Evolutionary conservation across 1,284 basidiomycete species (phyloP), one percentile per base, ranked within the genome.

Genomic region (Ceratobasidium sp.): DNA sequence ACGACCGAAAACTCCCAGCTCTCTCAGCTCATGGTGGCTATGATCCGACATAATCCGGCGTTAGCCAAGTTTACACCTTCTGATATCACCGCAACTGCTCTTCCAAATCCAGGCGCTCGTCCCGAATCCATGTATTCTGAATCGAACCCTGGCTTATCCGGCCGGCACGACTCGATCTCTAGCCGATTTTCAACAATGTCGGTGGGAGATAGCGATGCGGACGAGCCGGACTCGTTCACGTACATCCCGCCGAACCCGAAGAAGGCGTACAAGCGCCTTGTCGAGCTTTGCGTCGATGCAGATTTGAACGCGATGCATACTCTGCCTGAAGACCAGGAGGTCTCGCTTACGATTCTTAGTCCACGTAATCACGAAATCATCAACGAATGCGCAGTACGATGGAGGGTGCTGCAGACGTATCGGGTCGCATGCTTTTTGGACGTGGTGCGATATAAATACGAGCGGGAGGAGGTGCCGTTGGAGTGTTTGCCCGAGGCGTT

Each of bases 401-500:
- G 98, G 98, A 88, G 97, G 75, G 92, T 99, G 77, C 90, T 92
- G 8, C 90, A 93, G 71, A 87, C 93, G 2, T 96, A 95, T 82
- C 90, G 94, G 30, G 90, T 90, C 0, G 89, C 92, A 10, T 93
- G 93, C 81, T 97, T 98, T 84, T 85, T 98, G 81, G 94, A 96
- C 71, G 89, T 96, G 55, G 95, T 99, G 79, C 92, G 92, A 80
- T 90, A 92, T 70, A 93, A 96, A 83, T 98, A 94, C 83, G 95
- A 97, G 85, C 89, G 94, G 35, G 94, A 95, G 81, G 92, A 97
- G 81, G 94, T 98, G 6, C 97, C 97, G 3, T 86, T 97, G 81
- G 97, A 98, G 82, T 99, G 97, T 84, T 91, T 99, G 68, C 93
- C 93, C 0, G 97, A 99, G 83, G 96, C 96, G 18, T 85, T 98